Conservation (phyloP, 2,329 filamentous ascomycete species). For the Talaromyces sp. region DNA sequence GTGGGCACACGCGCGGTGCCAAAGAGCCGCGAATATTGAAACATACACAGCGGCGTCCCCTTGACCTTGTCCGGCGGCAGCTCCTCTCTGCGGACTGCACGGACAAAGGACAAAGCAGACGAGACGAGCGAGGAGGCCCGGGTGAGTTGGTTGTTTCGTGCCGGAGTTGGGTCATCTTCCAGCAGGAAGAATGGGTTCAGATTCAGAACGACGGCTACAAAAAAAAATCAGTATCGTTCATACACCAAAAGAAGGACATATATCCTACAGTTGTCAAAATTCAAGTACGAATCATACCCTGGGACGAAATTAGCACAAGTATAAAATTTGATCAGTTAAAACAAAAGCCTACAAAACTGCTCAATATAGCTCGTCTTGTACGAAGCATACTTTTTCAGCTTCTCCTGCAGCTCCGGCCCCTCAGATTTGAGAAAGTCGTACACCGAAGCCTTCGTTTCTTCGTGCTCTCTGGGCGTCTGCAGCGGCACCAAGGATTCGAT, state of each 20-base stretch:
- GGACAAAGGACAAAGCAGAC: conserved; percentile 85
- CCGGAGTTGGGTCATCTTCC: conserved; percentile 94
- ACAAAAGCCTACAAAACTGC: conserved; percentile 81
- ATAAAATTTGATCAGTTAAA: not conserved
- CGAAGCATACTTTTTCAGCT: conserved; percentile 81
- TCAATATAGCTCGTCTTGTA: conserved; percentile 96
- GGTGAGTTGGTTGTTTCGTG: conserved; percentile 93
- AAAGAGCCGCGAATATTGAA: conserved; percentile 93
- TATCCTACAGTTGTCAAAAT: conserved; percentile 76
- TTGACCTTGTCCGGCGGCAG: conserved; percentile 81
- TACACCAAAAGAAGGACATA: not conserved
- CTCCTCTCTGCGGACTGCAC: conserved; percentile 89
- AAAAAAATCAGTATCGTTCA: conserved; percentile 10
- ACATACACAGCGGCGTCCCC: conserved; percentile 89
- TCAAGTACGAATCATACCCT: conserved; percentile 99
- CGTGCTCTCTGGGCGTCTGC: conserved; percentile 74
- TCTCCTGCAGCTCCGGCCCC: conserved; percentile 80
- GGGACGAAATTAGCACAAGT: not conserved
- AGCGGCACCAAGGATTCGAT: conserved; percentile 73
- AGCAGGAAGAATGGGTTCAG: conserved; percentile 96
- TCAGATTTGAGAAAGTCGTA: conserved; percentile 77
- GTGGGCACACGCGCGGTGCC: conserved; percentile 93
- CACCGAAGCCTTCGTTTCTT: conserved; percentile 74
- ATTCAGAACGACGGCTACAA: conserved; percentile 77
- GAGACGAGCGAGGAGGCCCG: conserved; percentile 87